phyloP scores from a whole-genome alignment of 83 land plant species.

The Diphasiastrum complanatum region DNA sequence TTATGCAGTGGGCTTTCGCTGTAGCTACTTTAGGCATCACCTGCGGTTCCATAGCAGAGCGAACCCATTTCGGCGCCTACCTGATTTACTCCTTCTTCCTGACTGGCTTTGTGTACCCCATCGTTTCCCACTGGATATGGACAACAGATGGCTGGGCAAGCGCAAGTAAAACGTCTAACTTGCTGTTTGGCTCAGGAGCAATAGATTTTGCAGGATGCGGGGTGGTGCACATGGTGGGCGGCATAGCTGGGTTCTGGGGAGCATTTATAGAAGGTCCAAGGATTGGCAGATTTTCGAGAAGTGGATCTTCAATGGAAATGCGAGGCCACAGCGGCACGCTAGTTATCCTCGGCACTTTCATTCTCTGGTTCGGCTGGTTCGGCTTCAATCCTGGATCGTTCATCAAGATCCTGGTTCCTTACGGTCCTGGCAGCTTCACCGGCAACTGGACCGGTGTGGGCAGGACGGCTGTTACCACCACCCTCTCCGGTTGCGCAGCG shows the following conservation, averaged over 20 bases:
- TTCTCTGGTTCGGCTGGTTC: slow-evolving; percentile 75
- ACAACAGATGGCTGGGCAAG: slow-evolving; percentile 50
- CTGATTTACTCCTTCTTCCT: slow-evolving; percentile 42
- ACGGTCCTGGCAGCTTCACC: slow-evolving; percentile 13
- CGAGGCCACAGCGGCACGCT: slow-evolving; percentile 56
- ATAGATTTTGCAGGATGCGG: slow-evolving; percentile 70
- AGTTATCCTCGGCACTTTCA: slow-evolving; percentile 50
- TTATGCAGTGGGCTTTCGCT: slow-evolving; percentile 60
- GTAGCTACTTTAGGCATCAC: slow-evolving; percentile 52
- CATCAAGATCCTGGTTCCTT: slow-evolving; percentile 30
- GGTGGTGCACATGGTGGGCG: slow-evolving; percentile 66
- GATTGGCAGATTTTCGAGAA: slow-evolving; percentile 46
- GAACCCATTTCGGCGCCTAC: slow-evolving; percentile 48
- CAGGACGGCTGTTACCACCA: slow-evolving; percentile 55
- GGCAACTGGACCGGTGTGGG: slow-evolving; percentile 57
- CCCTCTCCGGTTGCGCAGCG: slow-evolving; percentile 41
- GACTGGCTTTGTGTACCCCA: slow-evolving; percentile 48
- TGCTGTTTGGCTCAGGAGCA: slow-evolving; percentile 47
- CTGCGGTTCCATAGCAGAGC: slow-evolving; percentile 48
- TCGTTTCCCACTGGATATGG: slow-evolving; percentile 59
- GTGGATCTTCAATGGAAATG: slow-evolving; percentile 32
- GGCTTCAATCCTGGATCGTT: slow-evolving; percentile 76
- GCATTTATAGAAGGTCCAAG: slow-evolving; percentile 55
- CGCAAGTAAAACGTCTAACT: slow-evolving; percentile 6
- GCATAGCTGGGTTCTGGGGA: slow-evolving; percentile 61